phyloP scores from a whole-genome alignment of 1,284 basidiomycete genomes.

The Austropuccinia psidii region DNA sequence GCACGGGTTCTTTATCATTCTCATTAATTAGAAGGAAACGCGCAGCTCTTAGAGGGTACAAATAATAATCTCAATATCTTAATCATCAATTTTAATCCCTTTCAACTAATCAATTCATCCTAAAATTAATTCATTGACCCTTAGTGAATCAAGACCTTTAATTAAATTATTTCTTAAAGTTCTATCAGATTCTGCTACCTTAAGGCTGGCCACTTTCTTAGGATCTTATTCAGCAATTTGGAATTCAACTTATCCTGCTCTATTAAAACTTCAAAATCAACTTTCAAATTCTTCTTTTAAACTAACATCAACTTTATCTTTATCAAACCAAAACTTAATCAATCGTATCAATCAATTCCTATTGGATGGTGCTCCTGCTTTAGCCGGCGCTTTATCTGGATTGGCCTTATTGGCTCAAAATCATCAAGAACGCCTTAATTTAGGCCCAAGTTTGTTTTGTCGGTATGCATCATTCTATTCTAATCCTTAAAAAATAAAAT shows the following conservation, averaged over 20 bases:
- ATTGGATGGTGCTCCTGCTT: slow-evolving; percentile 12
- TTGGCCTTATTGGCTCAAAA: slow-evolving; percentile 19
- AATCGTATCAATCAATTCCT: slow-evolving; percentile 4
- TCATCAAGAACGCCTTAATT: slow-evolving; percentile 36
- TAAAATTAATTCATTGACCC: neutral
- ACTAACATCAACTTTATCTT: too few relatives aligned
- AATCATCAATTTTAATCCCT: neutral
- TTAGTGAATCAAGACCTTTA: slow-evolving; percentile 18
- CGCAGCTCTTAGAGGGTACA: slow-evolving; percentile 14
- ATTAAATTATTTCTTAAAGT: slow-evolving; percentile 4
- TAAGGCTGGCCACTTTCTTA: slow-evolving; percentile 21
- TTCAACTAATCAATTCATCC: neutral
- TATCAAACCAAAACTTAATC: neutral
- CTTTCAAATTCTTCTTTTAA: neutral
- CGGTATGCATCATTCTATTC: slow-evolving; percentile 9
- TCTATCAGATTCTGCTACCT: slow-evolving; percentile 2
- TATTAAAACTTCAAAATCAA: slow-evolving; percentile 5
- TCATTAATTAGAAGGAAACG: slow-evolving; percentile 19
- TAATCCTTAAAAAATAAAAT: neutral
- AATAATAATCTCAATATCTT: neutral
- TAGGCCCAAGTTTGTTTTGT: slow-evolving; percentile 33
- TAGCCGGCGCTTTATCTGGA: slow-evolving; percentile 28
- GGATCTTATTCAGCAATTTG: slow-evolving; percentile 27
- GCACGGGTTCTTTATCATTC: slow-evolving; percentile 19
- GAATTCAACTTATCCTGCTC: slow-evolving; percentile 16